Evolutionary conservation across 208 protist genomes (phyloP).

Genomic region (Herpetomonas samuelpessoai): DNA sequence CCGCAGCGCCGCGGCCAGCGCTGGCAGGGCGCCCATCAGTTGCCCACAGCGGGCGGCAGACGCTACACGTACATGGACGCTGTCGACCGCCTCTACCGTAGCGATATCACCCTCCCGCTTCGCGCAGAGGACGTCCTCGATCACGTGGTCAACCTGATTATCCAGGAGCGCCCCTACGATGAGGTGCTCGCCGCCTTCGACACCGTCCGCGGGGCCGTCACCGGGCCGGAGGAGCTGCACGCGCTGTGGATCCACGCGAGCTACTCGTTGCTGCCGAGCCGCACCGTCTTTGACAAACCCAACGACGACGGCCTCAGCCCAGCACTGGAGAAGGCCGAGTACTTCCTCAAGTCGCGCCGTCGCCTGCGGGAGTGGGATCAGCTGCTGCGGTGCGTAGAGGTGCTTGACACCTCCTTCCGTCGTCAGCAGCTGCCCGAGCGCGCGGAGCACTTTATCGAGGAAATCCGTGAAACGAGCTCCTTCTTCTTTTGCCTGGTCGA

Average conservation of each 20-base stretch:
- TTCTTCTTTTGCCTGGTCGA: conserved; percentile 89
- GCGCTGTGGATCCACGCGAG: conserved; percentile 84
- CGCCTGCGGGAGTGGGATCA: conserved; percentile 73
- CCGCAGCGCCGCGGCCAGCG: not conserved
- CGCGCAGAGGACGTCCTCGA: conserved; percentile 49
- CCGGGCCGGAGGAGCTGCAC: conserved; percentile 72
- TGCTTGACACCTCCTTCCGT: conserved; percentile 69
- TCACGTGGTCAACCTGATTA: conserved; percentile 54
- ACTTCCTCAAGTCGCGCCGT: conserved; percentile 36
- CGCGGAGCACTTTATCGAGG: conserved; percentile 34
- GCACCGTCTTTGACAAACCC: conserved; percentile 79
- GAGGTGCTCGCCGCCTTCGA: conserved; percentile 81
- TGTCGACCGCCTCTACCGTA: conserved; percentile 52
- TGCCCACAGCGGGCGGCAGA: conserved; percentile 15
- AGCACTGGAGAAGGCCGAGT: conserved; percentile 47
- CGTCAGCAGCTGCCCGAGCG: conserved; percentile 33
- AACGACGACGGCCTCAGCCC: conserved; percentile 67
- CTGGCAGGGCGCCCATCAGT: conserved; percentile 5
- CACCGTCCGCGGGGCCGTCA: conserved; percentile 70
- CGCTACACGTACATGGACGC: conserved; percentile 58
- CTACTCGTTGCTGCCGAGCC: conserved; percentile 67
- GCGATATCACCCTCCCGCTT: conserved; percentile 63
- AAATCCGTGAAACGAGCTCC: conserved; percentile 61
- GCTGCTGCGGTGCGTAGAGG: conserved; percentile 58
- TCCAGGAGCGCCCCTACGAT: conserved; percentile 62